Conservation (phyloP, 306 rosid genomes). For the Parietaria judaica region DNA sequence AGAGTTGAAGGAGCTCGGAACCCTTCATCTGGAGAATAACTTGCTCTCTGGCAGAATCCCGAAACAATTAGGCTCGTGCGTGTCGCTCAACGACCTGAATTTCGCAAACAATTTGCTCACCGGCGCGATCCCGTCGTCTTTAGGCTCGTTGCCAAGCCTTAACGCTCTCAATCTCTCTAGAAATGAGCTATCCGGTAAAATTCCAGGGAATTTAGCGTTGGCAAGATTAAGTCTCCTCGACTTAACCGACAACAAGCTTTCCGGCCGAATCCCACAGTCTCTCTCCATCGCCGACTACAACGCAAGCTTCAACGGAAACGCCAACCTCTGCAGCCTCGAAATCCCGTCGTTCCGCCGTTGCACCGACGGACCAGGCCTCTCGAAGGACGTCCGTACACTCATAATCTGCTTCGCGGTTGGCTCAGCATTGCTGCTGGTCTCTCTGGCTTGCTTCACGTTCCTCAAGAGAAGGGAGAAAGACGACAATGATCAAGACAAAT, state of each 20-base stretch:
- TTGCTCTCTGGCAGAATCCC: constrained; percentile 56
- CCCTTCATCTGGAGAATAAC: constrained; percentile 48
- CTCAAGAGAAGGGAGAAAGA: constrained; percentile 15
- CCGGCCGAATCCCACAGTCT: constrained; percentile 52
- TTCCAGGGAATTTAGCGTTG: constrained; percentile 45
- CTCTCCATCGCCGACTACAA: constrained; percentile 62
- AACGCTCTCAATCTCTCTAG: constrained; percentile 56
- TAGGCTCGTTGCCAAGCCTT: constrained; percentile 49
- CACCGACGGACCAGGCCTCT: constrained; percentile 25
- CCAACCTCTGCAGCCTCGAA: constrained; percentile 46
- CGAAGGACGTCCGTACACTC: constrained; percentile 40
- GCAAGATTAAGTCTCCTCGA: constrained; percentile 63
- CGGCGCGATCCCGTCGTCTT: constrained; percentile 46
- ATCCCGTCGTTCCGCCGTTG: constrained; percentile 41
- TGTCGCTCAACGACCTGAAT: constrained; percentile 41
- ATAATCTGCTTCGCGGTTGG: constrained; percentile 41
- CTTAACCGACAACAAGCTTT: constrained; percentile 47
- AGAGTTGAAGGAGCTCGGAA: constrained; percentile 39
- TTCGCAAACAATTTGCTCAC: constrained; percentile 46
- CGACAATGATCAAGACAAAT: constrained; percentile 30
- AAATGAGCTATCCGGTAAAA: constrained; percentile 57
- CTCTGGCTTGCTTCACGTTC: constrained; percentile 26
- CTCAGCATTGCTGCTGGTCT: constrained; percentile 18
- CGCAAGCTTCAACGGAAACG: constrained; percentile 67
- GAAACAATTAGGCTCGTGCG: constrained; percentile 46